phyloP scores from a whole-genome alignment of 805 yeast genomes.

The Gaillardinia entomophila region DNA sequence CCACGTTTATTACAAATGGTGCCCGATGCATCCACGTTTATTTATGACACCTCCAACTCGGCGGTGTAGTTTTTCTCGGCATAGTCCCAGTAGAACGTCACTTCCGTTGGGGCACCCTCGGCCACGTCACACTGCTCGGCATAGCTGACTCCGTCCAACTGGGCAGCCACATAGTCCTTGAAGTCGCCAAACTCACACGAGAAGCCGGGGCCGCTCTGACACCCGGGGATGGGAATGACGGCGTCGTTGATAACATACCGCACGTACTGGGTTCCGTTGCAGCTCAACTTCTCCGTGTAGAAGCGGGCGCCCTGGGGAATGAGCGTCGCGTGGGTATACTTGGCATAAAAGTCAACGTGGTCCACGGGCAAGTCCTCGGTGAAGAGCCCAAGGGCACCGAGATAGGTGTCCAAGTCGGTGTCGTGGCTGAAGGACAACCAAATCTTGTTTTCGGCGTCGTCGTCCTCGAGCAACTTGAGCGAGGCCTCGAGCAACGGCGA shows the following conservation, averaged over 20 bases:
- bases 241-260: conserved; percentile 9
- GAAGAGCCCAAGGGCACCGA: conserved; percentile 7
- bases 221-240: conserved; percentile 7
- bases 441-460: conserved; percentile 6
- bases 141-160: conserved; percentile 21
- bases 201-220: conserved; percentile 10
- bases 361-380: conserved; percentile 5
- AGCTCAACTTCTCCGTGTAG: conserved; percentile 7
- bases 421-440: conserved; percentile 11
- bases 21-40: no score
- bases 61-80: neutral
- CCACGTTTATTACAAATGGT: no score
- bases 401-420: conserved; percentile 8
- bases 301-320: conserved; percentile 10
- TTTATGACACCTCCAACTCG: neutral
- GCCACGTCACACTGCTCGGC: conserved; percentile 19
- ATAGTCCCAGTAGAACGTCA: conserved; percentile 41
- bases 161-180: conserved; percentile 20
- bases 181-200: conserved; percentile 34
- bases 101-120: conserved; percentile 7
- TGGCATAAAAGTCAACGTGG: conserved; percentile 4
- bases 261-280: conserved; percentile 5
- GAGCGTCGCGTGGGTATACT: conserved; percentile 6
- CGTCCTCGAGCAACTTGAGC: conserved; percentile 6
- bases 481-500: conserved; percentile 5